Evolutionary conservation across 2,329 filamentous ascomycete species (phyloP).

Genomic region (Botryosphaeria dothidea): DNA sequence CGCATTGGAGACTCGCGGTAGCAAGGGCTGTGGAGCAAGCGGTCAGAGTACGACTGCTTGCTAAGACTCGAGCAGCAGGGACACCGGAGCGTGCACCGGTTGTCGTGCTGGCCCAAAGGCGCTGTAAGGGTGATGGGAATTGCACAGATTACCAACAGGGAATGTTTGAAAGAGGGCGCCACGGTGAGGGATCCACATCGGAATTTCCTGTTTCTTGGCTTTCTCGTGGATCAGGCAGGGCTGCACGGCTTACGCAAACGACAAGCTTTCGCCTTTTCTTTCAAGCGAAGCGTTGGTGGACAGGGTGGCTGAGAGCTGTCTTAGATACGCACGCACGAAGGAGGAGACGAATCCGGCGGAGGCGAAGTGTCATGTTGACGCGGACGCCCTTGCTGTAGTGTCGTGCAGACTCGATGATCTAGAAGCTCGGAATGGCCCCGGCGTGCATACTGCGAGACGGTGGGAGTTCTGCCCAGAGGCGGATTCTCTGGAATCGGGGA

Average conservation of each 20-base stretch:
- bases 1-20: neutral
- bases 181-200: neutral
- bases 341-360: neutral
- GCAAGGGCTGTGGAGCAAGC: neutral
- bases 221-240: neutral
- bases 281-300: neutral
- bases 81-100: neutral
- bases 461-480: neutral
- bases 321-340: neutral
- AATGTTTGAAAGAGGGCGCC: neutral
- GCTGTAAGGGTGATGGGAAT: neutral
- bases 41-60: neutral
- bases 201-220: neutral
- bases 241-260: slow-evolving; percentile 1
- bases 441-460: neutral
- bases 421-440: neutral
- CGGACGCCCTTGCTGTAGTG: neutral
- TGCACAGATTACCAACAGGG: neutral
- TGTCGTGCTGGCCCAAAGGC: neutral
- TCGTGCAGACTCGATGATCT: neutral
- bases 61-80: neutral
- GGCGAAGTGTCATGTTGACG: neutral
- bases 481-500: neutral
- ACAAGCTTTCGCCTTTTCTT: slow-evolving; percentile 8
- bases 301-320: neutral